Evolutionary conservation across 306 rosid genomes (phyloP).

Genomic region (Spatholobus suberectus): DNA sequence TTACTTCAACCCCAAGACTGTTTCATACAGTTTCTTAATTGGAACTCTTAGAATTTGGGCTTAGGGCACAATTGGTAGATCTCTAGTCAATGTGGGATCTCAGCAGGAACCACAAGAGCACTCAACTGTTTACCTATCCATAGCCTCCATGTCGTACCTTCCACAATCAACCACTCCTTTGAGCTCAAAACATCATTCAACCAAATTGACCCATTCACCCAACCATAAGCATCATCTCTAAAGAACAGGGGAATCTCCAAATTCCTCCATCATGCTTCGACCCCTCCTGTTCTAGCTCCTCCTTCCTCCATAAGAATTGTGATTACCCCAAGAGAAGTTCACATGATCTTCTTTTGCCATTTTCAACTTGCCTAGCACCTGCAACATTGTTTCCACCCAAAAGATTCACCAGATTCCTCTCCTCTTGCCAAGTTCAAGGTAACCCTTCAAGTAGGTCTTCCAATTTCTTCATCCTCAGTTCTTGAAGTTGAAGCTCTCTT

Average conservation of each 20-base stretch:
- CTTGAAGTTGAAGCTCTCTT: background rate
- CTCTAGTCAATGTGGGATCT: background rate
- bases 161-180: background rate
- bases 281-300: background rate
- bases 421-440: background rate
- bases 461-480: background rate
- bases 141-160: background rate
- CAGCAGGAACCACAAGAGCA: background rate
- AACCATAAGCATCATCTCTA: background rate
- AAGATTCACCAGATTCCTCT: background rate
- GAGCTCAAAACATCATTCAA: background rate
- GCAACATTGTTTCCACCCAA: background rate
- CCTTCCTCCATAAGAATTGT: background rate
- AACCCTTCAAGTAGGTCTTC: background rate
- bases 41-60: no score
- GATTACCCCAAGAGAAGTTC: background rate
- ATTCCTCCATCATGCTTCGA: background rate
- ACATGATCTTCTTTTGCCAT: background rate
- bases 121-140: background rate
- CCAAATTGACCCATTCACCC: background rate
- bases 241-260: background rate
- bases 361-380: background rate
- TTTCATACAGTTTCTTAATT: background rate
- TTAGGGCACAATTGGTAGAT: background rate
- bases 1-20: background rate